Evolutionary conservation across 768 basidiomycete genomes (phyloP).

Genomic region (Lentinula raphanica): DNA sequence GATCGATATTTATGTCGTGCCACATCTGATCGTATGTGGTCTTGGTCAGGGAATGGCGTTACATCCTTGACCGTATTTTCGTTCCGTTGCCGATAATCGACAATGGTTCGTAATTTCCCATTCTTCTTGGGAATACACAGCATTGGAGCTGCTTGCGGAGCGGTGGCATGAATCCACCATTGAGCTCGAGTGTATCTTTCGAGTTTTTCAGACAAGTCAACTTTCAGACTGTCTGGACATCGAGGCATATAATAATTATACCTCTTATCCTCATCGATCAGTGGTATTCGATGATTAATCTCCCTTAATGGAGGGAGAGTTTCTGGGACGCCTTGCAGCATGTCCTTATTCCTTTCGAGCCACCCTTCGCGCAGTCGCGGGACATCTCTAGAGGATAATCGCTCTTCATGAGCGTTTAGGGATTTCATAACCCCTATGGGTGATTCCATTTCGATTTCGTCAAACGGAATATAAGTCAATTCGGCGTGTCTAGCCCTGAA

Average conservation of each 20-base stretch:
- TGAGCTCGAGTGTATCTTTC: background rate
- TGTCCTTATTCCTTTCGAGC: background rate
- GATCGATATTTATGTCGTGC: too few species aligned
- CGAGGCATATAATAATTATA: conserved; percentile 14
- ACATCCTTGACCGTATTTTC: too few species aligned
- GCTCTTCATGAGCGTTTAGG: background rate
- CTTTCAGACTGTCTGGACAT: background rate
- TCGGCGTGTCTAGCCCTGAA: background rate
- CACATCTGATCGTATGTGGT: too few species aligned
- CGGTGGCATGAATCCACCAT: background rate
- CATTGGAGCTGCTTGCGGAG: too few species aligned
- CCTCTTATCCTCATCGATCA: conserved; percentile 24
- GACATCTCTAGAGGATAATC: background rate
- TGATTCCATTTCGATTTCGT: background rate
- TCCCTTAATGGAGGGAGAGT: conserved; percentile 19
- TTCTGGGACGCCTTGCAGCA: background rate
- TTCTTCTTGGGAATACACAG: too few species aligned
- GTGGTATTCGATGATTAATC: conserved; percentile 32
- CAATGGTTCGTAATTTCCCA: too few species aligned
- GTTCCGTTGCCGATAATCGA: too few species aligned
- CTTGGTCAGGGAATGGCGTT: too few species aligned
- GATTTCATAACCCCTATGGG: background rate
- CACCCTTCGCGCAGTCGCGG: background rate
- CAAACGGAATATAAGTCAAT: background rate
- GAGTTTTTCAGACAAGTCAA: background rate